Conservation (phyloP, 768 basidiomycete genomes). For the Termitomyces sp. region DNA sequence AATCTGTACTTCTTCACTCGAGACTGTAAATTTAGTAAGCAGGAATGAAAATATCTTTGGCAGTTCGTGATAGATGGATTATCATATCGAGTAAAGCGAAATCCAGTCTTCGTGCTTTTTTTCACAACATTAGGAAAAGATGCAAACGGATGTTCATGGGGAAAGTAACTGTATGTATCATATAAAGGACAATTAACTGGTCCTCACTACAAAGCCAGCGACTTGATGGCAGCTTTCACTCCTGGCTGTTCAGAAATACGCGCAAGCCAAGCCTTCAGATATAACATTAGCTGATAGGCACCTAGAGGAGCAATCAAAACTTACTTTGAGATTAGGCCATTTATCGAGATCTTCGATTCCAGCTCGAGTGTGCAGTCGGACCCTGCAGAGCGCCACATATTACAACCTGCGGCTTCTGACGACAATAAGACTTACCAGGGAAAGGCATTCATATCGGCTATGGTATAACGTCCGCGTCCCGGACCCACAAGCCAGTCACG, state of each 20-base stretch:
- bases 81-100: neutral
- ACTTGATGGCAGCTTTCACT: slow-evolving; percentile 13
- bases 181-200: neutral
- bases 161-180: neutral
- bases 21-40: neutral
- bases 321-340: slow-evolving; percentile 20
- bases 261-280: slow-evolving; percentile 11
- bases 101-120: neutral
- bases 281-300: neutral
- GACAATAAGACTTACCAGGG: slow-evolving; percentile 46
- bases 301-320: neutral
- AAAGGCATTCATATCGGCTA: slow-evolving; percentile 71
- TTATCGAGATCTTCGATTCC: slow-evolving; percentile 22
- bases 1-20: neutral
- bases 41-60: neutral
- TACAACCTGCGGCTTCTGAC: neutral
- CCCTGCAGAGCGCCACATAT: slow-evolving; percentile 35
- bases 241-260: slow-evolving; percentile 9
- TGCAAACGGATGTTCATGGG: neutral
- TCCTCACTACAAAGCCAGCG: neutral
- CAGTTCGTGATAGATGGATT: neutral
- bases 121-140: neutral
- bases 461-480: slow-evolving; percentile 59
- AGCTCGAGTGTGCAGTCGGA: slow-evolving; percentile 42
- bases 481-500: slow-evolving; percentile 82